These are phyloP conservation scores for Beauveria bassiana DNA, from an alignment of 2,329 filamentous ascomycete species.

Conservation along the genomic window DNA sequence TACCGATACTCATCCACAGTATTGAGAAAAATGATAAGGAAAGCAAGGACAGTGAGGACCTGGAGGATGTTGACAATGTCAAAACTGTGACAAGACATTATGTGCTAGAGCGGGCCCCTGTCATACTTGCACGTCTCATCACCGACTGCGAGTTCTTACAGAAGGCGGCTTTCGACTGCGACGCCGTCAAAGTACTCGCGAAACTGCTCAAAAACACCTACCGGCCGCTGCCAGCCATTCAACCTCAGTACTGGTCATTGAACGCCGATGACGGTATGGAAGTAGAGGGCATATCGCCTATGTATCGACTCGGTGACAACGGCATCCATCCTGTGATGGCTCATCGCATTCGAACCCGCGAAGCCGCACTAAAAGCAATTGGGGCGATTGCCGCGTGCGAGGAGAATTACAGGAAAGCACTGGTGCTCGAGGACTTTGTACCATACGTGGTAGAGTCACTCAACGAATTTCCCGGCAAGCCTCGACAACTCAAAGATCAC, in stretches of 20 bases:
- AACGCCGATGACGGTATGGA: conserved; percentile 27
- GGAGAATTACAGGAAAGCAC: conserved; percentile 73
- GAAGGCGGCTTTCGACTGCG: conserved; percentile 66
- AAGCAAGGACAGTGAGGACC: conserved; percentile 37
- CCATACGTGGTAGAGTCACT: conserved; percentile 80
- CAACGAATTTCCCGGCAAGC: conserved; percentile 44
- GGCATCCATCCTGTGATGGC: conserved; percentile 52
- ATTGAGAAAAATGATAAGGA: conserved; percentile 43
- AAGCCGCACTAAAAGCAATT: conserved; percentile 68
- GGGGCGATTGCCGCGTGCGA: conserved; percentile 75
- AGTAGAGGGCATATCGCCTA: conserved; percentile 24
- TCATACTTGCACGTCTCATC: conserved; percentile 69
- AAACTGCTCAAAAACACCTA: conserved; percentile 46
- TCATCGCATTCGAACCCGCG: conserved; percentile 69
- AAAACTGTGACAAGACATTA: conserved; percentile 27
- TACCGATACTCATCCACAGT: conserved; percentile 62
- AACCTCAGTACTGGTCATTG: conserved; percentile 32
- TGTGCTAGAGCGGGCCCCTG: conserved; percentile 64
- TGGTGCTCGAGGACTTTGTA: conserved; percentile 76
- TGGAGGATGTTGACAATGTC: conserved; percentile 27
- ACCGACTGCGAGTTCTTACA: conserved; percentile 73
- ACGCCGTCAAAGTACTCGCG: conserved; percentile 38
- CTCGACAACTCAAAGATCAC: conserved; percentile 35
- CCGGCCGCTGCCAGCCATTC: conserved; percentile 30
- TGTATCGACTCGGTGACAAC: conserved; percentile 47